Base-by-base conservation (phyloP, 129 eudicot species). In the Escallonia rubra region DNA sequence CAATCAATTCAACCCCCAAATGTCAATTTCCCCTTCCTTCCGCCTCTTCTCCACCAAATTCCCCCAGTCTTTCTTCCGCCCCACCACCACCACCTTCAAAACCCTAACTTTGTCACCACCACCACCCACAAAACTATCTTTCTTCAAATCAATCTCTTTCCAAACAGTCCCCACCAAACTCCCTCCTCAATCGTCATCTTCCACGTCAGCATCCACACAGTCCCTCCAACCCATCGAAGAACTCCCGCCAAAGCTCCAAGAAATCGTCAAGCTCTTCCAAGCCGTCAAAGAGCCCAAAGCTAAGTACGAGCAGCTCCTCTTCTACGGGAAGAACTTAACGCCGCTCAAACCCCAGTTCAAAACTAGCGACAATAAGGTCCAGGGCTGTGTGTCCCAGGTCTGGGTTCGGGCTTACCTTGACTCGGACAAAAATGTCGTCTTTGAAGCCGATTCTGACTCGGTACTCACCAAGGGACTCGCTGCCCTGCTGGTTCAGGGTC, bases 321-420 rank as follows among this genome's bases (percentile, higher is more conserved):
- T 86, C 72, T 93, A 93, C 43, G 96, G 88, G 45, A 69, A 70
- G 7, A 86, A 84, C 52, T 71, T 89, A 2, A 70, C 71, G n/a
- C 86, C 96, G 44, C 78, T 92, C 11, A 89, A 86, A 15, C 2
- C 76, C 57, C 77, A 61, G 49, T 86, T 74, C 76, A 88, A 88
- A 57, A 78, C 77, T 8, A 77, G 68, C 0, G 89, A 79, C 2
- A 92, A 92, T 67, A 92, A 88, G 76, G 98, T 92, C 23, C 83
- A 88, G 66, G 96, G 96, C 55, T 88, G 98, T 38, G 96, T 92
- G 61, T 89, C 98, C 7, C 96, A 92, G 82, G 98, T 92, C 10
- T 92, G 95, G 95, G 86, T 92, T 34, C 69, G 96, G 58, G 91
- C 96, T 41, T 86, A 82, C 58, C 72, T 83, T 51, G 94, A 87